phyloP scores from a whole-genome alignment of 2,329 filamentous ascomycete genomes.

The Diaporthe sp. region DNA sequence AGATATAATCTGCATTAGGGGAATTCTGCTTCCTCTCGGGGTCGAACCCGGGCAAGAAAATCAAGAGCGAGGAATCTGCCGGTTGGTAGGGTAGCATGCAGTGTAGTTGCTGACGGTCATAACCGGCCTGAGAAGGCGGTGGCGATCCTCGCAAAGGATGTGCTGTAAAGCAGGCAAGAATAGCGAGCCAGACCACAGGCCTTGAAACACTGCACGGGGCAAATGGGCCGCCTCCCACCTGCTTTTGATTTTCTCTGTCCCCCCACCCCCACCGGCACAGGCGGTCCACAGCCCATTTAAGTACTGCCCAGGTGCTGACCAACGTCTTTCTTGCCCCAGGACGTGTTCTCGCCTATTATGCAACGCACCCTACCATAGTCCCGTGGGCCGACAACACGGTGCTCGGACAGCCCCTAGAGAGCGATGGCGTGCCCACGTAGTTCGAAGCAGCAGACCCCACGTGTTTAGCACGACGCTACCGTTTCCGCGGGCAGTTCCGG shows the following conservation, averaged over 20 bases:
- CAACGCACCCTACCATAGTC: not conserved
- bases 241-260: not conserved
- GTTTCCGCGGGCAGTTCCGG: slow-evolving; percentile 8
- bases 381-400: not conserved
- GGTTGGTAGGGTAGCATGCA: not conserved
- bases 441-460: not conserved
- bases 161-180: not conserved
- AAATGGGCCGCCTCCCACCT: not conserved
- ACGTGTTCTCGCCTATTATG: not conserved
- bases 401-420: not conserved
- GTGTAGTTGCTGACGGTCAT: not conserved
- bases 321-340: not conserved
- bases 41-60: not conserved
- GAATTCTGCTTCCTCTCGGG: not conserved
- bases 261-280: not conserved
- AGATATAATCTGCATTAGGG: too few relatives aligned
- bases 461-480: not conserved
- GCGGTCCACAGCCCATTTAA: not conserved
- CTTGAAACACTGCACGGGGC: slow-evolving; percentile 13
- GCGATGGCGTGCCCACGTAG: not conserved
- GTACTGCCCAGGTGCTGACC: not conserved
- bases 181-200: not conserved
- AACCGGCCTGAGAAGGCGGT: not conserved
- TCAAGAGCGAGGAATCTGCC: not conserved
- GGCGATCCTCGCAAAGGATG: slow-evolving; percentile 4